Conservation (phyloP, 176 grass and related monocot species). For the Pontederia paniculata region DNA sequence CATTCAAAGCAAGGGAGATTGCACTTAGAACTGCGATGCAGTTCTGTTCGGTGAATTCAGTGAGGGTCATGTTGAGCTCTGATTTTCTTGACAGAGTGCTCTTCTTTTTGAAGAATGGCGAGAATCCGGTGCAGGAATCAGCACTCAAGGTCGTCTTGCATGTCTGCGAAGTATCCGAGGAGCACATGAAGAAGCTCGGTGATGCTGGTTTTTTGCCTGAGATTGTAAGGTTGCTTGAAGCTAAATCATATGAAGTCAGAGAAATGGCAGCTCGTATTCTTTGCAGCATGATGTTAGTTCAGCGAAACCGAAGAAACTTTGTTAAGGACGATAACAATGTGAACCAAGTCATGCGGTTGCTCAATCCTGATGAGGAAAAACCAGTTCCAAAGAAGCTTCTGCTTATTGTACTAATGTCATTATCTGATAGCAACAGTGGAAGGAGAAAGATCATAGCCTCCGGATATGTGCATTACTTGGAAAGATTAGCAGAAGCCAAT, state of each 20-base stretch:
- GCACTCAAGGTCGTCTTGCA: conserved; percentile 44
- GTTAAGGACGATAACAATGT: conserved; percentile 51
- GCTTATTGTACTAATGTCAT: conserved; percentile 40
- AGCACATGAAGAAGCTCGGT: conserved; percentile 45
- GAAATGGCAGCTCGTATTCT: conserved; percentile 55
- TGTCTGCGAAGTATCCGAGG: conserved; percentile 50
- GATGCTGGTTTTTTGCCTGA: conserved; percentile 47
- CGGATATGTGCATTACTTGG: conserved; percentile 41
- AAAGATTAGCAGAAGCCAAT: conserved; percentile 48
- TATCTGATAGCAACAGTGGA: conserved; percentile 53
- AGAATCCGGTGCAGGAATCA: conserved; percentile 44
- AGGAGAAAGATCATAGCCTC: conserved; percentile 79
- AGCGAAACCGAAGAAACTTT: conserved; percentile 40
- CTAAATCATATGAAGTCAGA: conserved; percentile 45
- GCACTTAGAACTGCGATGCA: conserved; percentile 47
- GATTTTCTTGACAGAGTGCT: conserved; percentile 40
- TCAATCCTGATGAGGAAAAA: conserved; percentile 50
- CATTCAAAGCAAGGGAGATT: conserved; percentile 64
- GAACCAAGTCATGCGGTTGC: conserved; percentile 46
- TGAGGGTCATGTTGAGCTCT: conserved; percentile 32
- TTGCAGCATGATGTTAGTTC: conserved; percentile 33
- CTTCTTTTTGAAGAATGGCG: conserved; percentile 59
- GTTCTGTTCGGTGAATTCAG: conserved; percentile 37
- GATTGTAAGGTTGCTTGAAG: conserved; percentile 41
- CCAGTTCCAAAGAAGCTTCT: conserved; percentile 36